These are phyloP conservation scores for Diaporthe australafricana DNA, from an alignment of 2,329 filamentous ascomycete species.

Conservation along the genomic window DNA sequence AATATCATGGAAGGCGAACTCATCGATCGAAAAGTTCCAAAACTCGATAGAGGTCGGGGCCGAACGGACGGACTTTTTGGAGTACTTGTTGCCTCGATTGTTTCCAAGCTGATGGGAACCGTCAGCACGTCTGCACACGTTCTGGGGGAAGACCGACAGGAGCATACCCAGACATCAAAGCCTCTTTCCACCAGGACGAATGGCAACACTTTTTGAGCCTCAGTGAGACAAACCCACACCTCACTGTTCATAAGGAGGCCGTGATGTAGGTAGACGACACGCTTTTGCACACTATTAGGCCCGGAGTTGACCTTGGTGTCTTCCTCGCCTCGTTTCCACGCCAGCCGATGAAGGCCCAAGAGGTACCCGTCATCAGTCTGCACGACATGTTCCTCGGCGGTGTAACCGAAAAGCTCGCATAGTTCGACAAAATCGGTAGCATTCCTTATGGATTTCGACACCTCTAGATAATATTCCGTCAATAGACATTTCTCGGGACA, in stretches of 20 bases:
- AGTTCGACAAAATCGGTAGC: constrained; percentile 94
- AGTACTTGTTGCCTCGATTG: constrained; percentile 99
- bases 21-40: constrained; percentile 98
- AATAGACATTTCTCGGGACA: constrained; percentile 12
- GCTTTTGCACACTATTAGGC: constrained; percentile 76
- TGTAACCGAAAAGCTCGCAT: constrained; percentile 91
- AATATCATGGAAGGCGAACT: constrained; percentile 98
- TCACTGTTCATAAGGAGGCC: constrained; percentile 98
- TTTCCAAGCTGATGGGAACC: constrained; percentile 78
- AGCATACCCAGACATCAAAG: constrained; percentile 91
- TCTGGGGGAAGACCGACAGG: background rate
- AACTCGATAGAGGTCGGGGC: constrained; percentile 83
- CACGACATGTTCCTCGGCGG: constrained; percentile 94
- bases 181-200: constrained; percentile 91
- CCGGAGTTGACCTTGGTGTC: constrained; percentile 81
- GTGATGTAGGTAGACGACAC: constrained; percentile 93
- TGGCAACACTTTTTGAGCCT: constrained; percentile 85
- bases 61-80: constrained; percentile 86
- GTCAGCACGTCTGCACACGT: constrained; percentile 46
- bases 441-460: constrained; percentile 83
- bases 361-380: constrained; percentile 96
- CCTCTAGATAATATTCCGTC: constrained; percentile 62
- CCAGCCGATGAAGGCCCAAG: constrained; percentile 87
- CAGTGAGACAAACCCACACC: constrained; percentile 95
- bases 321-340: constrained; percentile 85